These are phyloP conservation scores for Teratosphaeria nubilosa DNA, from an alignment of 2,329 filamentous ascomycete genomes.

Conservation along the genomic window DNA sequence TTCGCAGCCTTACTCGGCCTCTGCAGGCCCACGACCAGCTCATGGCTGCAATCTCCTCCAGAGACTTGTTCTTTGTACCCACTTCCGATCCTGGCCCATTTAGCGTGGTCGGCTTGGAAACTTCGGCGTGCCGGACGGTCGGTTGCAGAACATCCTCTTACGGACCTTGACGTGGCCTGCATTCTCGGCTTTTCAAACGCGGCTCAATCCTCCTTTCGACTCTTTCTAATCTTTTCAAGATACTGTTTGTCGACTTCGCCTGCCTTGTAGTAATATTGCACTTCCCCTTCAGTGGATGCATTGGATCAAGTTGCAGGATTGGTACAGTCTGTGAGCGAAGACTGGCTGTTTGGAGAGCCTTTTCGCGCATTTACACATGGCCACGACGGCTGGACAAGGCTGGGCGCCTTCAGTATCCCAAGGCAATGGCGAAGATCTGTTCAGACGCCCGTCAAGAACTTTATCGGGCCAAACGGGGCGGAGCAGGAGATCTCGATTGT, in stretches of 20 bases:
- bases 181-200: not conserved
- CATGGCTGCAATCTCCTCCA: not conserved
- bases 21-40: not conserved
- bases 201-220: not conserved
- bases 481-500: not conserved
- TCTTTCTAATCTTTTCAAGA: not conserved
- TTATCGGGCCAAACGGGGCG: not conserved
- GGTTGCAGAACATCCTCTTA: not conserved
- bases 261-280: not conserved
- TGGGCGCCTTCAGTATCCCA: conserved; percentile 4
- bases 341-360: not conserved
- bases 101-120: not conserved
- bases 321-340: not conserved
- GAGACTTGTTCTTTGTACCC: not conserved
- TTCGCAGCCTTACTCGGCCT: not conserved
- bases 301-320: not conserved
- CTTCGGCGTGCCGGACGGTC: not conserved
- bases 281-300: not conserved
- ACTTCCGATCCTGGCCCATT: not conserved
- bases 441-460: conserved; percentile 2
- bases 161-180: not conserved
- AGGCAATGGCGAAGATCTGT: conserved; percentile 5
- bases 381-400: conserved; percentile 2
- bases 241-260: not conserved
- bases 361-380: not conserved